These are phyloP conservation scores for Morella rubra DNA, from an alignment of 306 rosid genomes.

Conservation along the genomic window DNA sequence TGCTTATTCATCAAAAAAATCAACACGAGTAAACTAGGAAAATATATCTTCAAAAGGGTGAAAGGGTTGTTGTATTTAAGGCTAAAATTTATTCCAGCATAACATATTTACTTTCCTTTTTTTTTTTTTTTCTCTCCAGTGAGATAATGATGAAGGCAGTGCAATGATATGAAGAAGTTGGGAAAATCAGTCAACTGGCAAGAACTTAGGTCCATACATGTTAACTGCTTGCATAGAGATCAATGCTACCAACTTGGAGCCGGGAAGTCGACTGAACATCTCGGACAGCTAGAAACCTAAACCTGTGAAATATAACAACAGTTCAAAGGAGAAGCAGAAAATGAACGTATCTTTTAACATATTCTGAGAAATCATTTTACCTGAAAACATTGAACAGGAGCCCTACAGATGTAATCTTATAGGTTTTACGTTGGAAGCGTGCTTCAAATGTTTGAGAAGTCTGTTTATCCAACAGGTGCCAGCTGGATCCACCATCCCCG, in stretches of 20 bases:
- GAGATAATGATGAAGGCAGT: not conserved
- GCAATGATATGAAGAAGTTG: not conserved
- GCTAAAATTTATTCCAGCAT: no score
- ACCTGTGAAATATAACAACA: constrained; percentile 43
- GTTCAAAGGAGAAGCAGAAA: constrained; percentile 1
- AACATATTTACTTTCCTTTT: no score
- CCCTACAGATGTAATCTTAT: constrained; percentile 42
- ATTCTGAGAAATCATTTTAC: constrained; percentile 30
- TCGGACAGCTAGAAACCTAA: constrained; percentile 66
- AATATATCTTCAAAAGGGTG: no score
- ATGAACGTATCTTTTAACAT: not conserved
- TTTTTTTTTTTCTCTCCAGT: not conserved
- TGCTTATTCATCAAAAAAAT: no score
- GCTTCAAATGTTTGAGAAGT: constrained; percentile 55
- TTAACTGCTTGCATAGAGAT: constrained; percentile 51
- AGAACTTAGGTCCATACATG: not conserved
- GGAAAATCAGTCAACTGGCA: not conserved
- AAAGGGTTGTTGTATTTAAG: no score
- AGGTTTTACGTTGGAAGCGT: constrained; percentile 69
- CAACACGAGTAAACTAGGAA: no score
- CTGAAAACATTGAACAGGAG: constrained; percentile 58
- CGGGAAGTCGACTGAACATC: constrained; percentile 59
- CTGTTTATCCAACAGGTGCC: constrained; percentile 73
- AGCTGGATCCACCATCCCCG: constrained; percentile 64
- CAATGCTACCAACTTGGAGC: constrained; percentile 85